Evolutionary conservation across 2,329 filamentous ascomycete species (phyloP).

Genomic region (Hirsutella thompsonii): DNA sequence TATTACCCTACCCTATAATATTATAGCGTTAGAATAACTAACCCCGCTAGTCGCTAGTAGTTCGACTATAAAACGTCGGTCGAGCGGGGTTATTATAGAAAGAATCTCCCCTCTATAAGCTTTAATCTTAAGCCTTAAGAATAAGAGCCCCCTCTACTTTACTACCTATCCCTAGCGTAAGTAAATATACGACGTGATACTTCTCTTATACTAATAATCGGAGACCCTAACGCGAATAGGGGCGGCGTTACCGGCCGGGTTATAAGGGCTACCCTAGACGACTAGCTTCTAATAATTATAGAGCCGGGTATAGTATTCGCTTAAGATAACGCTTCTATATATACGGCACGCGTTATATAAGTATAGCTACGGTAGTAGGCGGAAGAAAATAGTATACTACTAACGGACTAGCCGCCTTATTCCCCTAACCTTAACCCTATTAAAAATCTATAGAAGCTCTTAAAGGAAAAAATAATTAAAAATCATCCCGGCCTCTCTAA

Average conservation of each 20-base stretch:
- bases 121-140: no score
- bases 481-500: constrained; percentile 2
- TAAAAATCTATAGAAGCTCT: constrained; percentile 5
- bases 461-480: constrained; percentile 4
- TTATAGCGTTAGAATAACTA: no score
- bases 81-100: no score
- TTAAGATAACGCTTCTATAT: background rate
- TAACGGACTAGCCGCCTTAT: constrained; percentile 2
- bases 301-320: background rate
- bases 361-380: background rate
- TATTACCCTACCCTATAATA: no score
- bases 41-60: no score
- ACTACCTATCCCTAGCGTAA: no score
- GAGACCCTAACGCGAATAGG: background rate
- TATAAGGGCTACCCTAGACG: background rate
- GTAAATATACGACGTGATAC: no score
- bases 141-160: no score
- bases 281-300: background rate
- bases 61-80: no score
- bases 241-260: background rate
- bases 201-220: background rate
- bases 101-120: no score
- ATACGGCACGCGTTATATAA: no score
- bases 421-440: constrained; percentile 5
- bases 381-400: background rate